Percentiles rank a stretch among this genome's conserved stretches.
Evolutionary conservation across 1,284 basidiomycete species (phyloP).

Genomic region (Anthracocystis walkeri): DNA sequence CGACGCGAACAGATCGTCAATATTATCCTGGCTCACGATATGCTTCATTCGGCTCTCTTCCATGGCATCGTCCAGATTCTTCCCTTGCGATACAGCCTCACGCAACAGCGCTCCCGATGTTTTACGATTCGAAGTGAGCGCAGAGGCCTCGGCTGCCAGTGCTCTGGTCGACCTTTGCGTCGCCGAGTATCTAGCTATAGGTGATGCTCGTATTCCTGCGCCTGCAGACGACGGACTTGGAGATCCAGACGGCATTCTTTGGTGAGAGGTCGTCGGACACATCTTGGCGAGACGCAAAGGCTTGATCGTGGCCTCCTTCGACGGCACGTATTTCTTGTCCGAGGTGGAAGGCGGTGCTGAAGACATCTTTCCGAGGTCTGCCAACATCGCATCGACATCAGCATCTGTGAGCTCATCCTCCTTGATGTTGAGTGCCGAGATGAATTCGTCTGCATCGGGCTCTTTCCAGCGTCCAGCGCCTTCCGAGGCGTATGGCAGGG

Average conservation of each 20-base stretch:
- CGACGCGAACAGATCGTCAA: constrained; percentile 63
- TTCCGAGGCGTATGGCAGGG: constrained; percentile 49
- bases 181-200: constrained; percentile 47
- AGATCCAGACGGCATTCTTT: constrained; percentile 20
- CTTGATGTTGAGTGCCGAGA: constrained; percentile 56
- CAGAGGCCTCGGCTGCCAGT: constrained; percentile 58
- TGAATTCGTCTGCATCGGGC: constrained; percentile 59
- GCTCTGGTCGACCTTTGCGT: constrained; percentile 49
- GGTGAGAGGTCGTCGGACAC: constrained; percentile 39
- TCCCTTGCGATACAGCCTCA: constrained; percentile 51
- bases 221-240: constrained; percentile 20
- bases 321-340: constrained; percentile 48
- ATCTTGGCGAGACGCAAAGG: constrained; percentile 61
- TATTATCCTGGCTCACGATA: constrained; percentile 51
- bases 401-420: constrained; percentile 56
- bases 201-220: constrained; percentile 24
- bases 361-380: constrained; percentile 30
- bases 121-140: constrained; percentile 51
- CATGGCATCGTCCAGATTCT: constrained; percentile 52
- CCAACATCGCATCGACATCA: constrained; percentile 54
- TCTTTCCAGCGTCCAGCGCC: constrained; percentile 53
- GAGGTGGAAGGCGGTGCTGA: constrained; percentile 11
- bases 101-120: constrained; percentile 46
- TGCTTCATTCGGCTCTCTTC: constrained; percentile 42
- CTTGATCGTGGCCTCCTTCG: constrained; percentile 54